Percentiles rank a stretch among this genome's conserved stretches.
These are phyloP conservation scores for Sphaerulina populicola DNA, from an alignment of 2,329 filamentous ascomycete genomes.

Conservation along the genomic window DNA sequence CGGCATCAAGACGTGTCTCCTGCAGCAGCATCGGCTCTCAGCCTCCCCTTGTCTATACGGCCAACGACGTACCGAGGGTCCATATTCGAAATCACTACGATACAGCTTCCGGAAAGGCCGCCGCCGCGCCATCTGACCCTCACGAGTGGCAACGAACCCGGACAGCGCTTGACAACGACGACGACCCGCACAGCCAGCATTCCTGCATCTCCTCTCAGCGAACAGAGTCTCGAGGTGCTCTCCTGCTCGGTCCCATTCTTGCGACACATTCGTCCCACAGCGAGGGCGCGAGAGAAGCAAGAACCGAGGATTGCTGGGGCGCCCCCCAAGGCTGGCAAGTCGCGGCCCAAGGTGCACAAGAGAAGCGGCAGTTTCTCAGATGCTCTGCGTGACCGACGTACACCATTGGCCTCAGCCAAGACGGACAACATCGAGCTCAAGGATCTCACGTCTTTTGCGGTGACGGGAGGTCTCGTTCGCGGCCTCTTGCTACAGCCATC, in stretches of 20 bases:
- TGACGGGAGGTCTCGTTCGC: conserved; percentile 76
- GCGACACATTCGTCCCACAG: conserved; percentile 20
- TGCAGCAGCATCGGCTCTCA: conserved; percentile 16
- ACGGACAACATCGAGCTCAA: conserved; percentile 33
- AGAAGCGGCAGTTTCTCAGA: conserved; percentile 82
- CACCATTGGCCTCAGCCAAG: conserved; percentile 44
- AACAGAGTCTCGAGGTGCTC: conserved; percentile 48
- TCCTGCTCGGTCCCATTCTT: conserved; percentile 52
- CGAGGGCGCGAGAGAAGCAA: conserved; percentile 15
- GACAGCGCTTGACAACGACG: conserved; percentile 15
- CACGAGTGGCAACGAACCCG: conserved; percentile 8
- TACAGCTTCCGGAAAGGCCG: conserved; percentile 16
- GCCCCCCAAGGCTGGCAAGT: conserved; percentile 5
- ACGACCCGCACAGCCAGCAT: conserved; percentile 29
- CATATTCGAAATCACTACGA: conserved; percentile 22
- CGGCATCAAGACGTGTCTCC: conserved; percentile 3
- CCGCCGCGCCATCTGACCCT: conserved; percentile 7
- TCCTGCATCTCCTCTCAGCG: conserved; percentile 40
- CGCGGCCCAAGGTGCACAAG: conserved; percentile 53
- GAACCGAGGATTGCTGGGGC: conserved; percentile 8
- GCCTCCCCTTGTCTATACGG: conserved; percentile 20
- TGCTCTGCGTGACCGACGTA: conserved; percentile 62
- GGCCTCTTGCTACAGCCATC: conserved; percentile 76
- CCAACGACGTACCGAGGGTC: conserved; percentile 19
- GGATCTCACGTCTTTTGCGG: conserved; percentile 52